Base-by-base conservation (phyloP, 176 grass and related monocot genomes). In the Aegilops speltoides region DNA sequence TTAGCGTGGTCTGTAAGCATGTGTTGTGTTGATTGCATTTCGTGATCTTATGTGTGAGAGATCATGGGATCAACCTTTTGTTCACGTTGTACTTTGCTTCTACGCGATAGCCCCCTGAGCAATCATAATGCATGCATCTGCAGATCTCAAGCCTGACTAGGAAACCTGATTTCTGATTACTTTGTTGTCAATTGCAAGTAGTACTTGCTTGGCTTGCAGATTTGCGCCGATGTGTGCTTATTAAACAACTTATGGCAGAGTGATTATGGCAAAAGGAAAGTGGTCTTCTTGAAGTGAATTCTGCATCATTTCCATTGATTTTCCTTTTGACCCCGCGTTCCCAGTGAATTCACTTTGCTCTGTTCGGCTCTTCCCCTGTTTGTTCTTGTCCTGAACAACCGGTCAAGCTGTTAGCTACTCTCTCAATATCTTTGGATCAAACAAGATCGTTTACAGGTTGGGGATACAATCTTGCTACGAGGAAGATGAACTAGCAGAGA, bases 1-100 rank as follows among this genome's bases (percentile, higher is more conserved):
- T 34, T 83, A 5, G 40, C 65, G 79, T 87, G 24, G 73, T 73
- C 40, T 57, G 6, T 64, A 79, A 67, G 32, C 66, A 74, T 79
- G 11, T n/a, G 29, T 60, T 59, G 4, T 80, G 59, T 29, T 34
- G 25, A 59, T 77, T 52, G 79, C 17, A 4, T 81, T 26, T 8
- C 26, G 41, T 33, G n/a, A 36, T 52, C 62, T 52, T 70, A 29
- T 40, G 54, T 14, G 17, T 56, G 74, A 74, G 74, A 74, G 50
- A 79, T 79, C 79, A 43, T 72, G 57, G 6, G 16, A n/a, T 70
- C 15, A n/a, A 34, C 68, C 34, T 16, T 20, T 20, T 36, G 10
- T 8, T 56, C 68, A 15, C 8, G 4, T 0, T 76, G 71, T 59
- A 43, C 33, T 25, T 61, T 0, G 34, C 46, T 19, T 34, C 48